These are phyloP conservation scores for Coemansia sp. DNA, from an alignment of 192 early-diverging fungal genomes.

Conservation along the genomic window DNA sequence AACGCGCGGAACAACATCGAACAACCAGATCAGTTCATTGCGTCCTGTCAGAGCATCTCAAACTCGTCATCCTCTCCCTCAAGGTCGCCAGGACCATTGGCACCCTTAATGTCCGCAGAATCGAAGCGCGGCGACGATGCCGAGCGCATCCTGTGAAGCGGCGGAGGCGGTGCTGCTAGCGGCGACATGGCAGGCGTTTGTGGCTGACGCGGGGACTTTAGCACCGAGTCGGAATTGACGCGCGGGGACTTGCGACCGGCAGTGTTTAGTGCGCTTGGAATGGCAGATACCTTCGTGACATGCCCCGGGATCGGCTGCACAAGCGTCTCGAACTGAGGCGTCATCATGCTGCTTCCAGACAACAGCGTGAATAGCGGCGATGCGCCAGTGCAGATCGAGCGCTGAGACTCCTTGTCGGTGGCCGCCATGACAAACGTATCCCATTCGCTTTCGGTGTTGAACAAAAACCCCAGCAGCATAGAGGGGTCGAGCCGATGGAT, in stretches of 20 bases:
- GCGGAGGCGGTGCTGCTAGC: constrained; percentile 17
- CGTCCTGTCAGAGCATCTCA: constrained; percentile 16
- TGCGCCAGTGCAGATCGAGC: constrained; percentile 54
- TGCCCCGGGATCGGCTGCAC: constrained; percentile 36
- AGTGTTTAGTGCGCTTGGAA: constrained; percentile 9
- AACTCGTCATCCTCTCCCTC: constrained; percentile 19
- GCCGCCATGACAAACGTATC: constrained; percentile 54
- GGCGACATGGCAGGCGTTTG: constrained; percentile 20
- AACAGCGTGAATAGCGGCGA: constrained; percentile 55
- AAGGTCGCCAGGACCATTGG: background rate
- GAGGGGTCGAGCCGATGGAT: constrained; percentile 55
- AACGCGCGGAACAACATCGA: background rate
- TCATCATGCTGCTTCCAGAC: constrained; percentile 56
- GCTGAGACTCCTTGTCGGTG: constrained; percentile 53
- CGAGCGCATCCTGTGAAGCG: constrained; percentile 33
- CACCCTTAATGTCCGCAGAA: constrained; percentile 18
- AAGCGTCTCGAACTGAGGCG: constrained; percentile 43
- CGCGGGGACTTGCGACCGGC: constrained; percentile 50
- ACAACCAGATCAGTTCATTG: background rate
- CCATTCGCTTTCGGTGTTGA: constrained; percentile 53
- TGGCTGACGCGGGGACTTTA: constrained; percentile 37
- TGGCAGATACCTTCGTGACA: constrained; percentile 17
- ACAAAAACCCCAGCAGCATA: constrained; percentile 57
- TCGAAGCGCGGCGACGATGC: constrained; percentile 52
- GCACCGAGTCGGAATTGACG: constrained; percentile 44